phyloP scores from a whole-genome alignment of 1,139 yeast genomes.

The Diutina siamensis region DNA sequence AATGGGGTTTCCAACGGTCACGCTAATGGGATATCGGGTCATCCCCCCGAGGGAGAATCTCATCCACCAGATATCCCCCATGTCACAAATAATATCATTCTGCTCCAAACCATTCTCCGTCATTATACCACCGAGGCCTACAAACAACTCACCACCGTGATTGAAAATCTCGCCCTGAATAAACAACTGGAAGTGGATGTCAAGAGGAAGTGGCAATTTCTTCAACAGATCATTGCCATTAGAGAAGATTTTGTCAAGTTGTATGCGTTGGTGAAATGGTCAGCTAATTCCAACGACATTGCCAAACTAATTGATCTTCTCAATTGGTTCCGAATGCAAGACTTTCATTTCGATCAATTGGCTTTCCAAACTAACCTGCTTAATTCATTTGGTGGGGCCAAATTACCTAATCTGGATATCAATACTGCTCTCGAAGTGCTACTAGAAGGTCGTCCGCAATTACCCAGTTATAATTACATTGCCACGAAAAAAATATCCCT shows the following conservation, averaged over 20 bases:
- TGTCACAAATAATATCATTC: slow-evolving; percentile 57
- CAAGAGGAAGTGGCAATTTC: slow-evolving; percentile 51
- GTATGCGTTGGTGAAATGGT: slow-evolving; percentile 83
- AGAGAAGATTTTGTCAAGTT: slow-evolving; percentile 77
- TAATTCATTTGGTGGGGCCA: slow-evolving; percentile 70
- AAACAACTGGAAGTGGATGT: slow-evolving; percentile 38
- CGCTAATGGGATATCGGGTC: background rate
- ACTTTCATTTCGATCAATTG: slow-evolving; percentile 56
- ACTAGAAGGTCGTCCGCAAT: slow-evolving; percentile 63
- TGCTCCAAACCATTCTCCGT: slow-evolving; percentile 46
- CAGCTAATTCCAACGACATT: slow-evolving; percentile 58
- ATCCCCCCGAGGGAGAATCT: background rate
- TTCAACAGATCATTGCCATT: slow-evolving; percentile 55
- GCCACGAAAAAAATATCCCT: slow-evolving; percentile 42
- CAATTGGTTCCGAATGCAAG: slow-evolving; percentile 72
- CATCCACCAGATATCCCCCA: slow-evolving; percentile 53
- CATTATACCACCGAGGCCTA: slow-evolving; percentile 54
- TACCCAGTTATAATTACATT: slow-evolving; percentile 54
- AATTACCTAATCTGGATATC: slow-evolving; percentile 80
- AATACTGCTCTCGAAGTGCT: slow-evolving; percentile 80
- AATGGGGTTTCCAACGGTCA: slow-evolving; percentile 5
- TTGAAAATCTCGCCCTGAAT: slow-evolving; percentile 40
- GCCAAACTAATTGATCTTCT: slow-evolving; percentile 70
- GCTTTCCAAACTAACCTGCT: slow-evolving; percentile 40
- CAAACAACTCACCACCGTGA: slow-evolving; percentile 47